Conservation (phyloP, 2,329 filamentous ascomycete genomes). For the Mycosphaerelloides madeirae region DNA sequence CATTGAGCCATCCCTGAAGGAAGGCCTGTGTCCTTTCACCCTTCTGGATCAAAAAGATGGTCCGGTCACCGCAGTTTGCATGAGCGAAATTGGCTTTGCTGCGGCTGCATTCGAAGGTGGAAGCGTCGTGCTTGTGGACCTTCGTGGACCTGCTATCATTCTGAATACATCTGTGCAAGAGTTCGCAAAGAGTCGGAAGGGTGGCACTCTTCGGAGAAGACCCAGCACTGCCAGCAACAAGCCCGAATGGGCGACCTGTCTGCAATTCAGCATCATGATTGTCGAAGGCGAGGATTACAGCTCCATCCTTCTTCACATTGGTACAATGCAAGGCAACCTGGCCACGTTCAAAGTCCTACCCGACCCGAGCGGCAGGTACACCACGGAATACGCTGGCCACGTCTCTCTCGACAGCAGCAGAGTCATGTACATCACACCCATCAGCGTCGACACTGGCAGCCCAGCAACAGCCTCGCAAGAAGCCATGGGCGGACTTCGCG, state of each 20-base stretch:
- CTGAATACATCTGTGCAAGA: constrained; percentile 69
- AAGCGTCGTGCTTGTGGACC: constrained; percentile 73
- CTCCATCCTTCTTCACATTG: constrained; percentile 86
- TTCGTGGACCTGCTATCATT: constrained; percentile 81
- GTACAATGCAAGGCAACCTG: constrained; percentile 77
- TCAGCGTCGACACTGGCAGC: constrained; percentile 71
- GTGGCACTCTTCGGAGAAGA: constrained; percentile 61
- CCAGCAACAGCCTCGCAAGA: constrained; percentile 70
- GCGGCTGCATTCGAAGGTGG: constrained; percentile 82
- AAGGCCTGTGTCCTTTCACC: constrained; percentile 74
- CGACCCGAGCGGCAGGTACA: constrained; percentile 62
- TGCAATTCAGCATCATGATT: constrained; percentile 92
- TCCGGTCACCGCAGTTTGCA: constrained; percentile 69
- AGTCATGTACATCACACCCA: constrained; percentile 72
- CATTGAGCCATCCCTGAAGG: constrained; percentile 67
- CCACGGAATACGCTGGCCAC: constrained; percentile 65
- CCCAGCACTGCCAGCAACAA: constrained; percentile 46
- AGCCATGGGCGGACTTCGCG: constrained; percentile 70
- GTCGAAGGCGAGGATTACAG: constrained; percentile 93
- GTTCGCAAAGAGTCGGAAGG: constrained; percentile 70
- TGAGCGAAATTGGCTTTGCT: constrained; percentile 91
- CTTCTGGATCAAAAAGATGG: constrained; percentile 82
- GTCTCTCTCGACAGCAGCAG: constrained; percentile 57
- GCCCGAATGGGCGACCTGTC: constrained; percentile 69
- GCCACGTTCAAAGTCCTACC: constrained; percentile 89